phyloP scores from a whole-genome alignment of 2,329 filamentous ascomycete genomes.

The Xylariaceae sp. region DNA sequence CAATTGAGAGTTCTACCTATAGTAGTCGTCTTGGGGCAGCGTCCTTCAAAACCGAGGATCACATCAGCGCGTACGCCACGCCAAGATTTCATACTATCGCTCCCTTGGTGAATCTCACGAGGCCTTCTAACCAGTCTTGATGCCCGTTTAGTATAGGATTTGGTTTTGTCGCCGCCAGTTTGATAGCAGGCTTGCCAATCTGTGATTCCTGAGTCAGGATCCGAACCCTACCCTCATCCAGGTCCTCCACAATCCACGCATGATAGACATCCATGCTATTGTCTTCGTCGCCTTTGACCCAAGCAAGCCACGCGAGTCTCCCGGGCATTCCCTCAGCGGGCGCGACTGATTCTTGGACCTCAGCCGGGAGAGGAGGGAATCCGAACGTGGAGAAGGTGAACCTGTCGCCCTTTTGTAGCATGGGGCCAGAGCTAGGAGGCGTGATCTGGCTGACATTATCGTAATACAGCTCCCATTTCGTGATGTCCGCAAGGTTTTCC shows the following conservation, averaged over 20 bases:
- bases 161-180: conserved; percentile 21
- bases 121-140: conserved; percentile 30
- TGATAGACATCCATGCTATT: conserved; percentile 27
- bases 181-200: conserved; percentile 23
- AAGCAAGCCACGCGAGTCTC: conserved; percentile 27
- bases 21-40: too few species aligned
- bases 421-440: conserved; percentile 14
- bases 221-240: conserved; percentile 26
- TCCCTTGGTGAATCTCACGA: conserved; percentile 5
- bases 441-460: conserved; percentile 24
- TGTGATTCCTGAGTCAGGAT: conserved; percentile 32
- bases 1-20: too few species aligned
- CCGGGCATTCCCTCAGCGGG: conserved; percentile 18
- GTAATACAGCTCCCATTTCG: conserved; percentile 31
- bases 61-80: too few species aligned
- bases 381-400: conserved; percentile 32
- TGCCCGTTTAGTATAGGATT: conserved; percentile 30
- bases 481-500: conserved; percentile 24
- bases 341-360: conserved; percentile 24
- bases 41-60: too few species aligned
- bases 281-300: conserved; percentile 8
- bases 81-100: too few species aligned
- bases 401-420: conserved; percentile 22
- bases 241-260: conserved; percentile 29
- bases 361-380: conserved; percentile 23